phyloP scores from a whole-genome alignment of 2,329 filamentous ascomycete species.

The Ceratocystiopsis minuta region DNA sequence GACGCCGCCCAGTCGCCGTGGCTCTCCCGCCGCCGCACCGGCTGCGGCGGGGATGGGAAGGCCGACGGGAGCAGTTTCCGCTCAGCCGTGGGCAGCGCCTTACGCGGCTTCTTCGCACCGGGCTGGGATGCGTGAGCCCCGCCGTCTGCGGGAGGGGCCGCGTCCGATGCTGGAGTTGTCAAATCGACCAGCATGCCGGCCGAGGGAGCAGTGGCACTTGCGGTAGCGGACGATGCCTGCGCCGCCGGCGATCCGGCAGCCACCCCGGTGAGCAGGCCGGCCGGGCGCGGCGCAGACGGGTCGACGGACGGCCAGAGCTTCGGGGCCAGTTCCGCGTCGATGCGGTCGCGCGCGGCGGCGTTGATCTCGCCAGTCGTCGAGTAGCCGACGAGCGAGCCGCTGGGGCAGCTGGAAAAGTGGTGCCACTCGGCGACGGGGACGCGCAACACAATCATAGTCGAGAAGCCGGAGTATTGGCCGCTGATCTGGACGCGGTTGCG shows the following conservation, averaged over 20 bases:
- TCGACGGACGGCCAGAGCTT: conserved; percentile 6
- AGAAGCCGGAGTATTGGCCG: conserved; percentile 7
- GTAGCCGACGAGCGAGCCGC: conserved; percentile 7
- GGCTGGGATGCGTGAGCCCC: too few relatives aligned
- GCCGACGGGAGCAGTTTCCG: too few relatives aligned
- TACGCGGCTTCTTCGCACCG: too few relatives aligned
- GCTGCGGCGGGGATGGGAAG: too few relatives aligned
- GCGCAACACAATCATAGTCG: conserved; percentile 8
- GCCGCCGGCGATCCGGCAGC: not conserved
- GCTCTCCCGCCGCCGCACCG: too few relatives aligned
- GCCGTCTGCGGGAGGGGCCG: not conserved
- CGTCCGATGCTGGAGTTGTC: not conserved
- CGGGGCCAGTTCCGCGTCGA: conserved; percentile 6
- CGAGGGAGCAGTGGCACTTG: too few relatives aligned
- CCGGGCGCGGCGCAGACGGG: not conserved
- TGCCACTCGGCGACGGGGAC: conserved; percentile 8
- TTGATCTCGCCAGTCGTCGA: conserved; percentile 7
- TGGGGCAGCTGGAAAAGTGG: conserved; percentile 6
- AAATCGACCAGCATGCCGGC: conserved; percentile 1
- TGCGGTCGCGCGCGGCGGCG: not conserved
- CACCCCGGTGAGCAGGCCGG: too few relatives aligned
- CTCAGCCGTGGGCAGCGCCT: too few relatives aligned
- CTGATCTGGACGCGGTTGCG: conserved; percentile 7
- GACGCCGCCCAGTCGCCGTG: not conserved
- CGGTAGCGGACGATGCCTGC: too few relatives aligned